Evolutionary conservation across 352 stramenopile genomes (phyloP), one percentile per base, ranked within the genome.

Genomic region (Globisporangium splendens): DNA sequence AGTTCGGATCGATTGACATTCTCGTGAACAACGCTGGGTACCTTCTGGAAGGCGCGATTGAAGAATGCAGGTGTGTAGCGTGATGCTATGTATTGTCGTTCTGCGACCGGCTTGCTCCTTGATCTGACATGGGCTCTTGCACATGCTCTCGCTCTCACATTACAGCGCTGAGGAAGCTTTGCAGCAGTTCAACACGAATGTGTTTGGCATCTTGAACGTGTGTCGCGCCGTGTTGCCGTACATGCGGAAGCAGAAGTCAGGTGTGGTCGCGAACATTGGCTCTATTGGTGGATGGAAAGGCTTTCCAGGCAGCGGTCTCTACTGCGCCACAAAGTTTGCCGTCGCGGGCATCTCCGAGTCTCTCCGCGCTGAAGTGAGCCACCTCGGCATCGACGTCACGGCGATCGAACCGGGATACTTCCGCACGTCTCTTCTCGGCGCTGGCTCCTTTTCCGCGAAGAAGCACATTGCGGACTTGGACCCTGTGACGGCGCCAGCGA

Each of bases 11-110:
- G 24, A 31, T 31, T 5, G 72, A 77, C 59, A 54, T 80, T 12
- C 54, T 83, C n/a, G 69, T 79, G 10, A 79, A 83, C 55, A 83
- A 83, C 60, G 70, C 70, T 18, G 70, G 66, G 18, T 76, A 82
- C 46, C 52, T 69, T 28, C 62, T 77, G 20, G 54, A 71, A 50
- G 73, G 70, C 3, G 64, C 61, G 8, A 65, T 74, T 20, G 73
- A 82, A 43, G 72, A 79, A 60, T 72, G 64, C 62, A 75, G n/a
- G n/a, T n/a, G n/a, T n/a, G n/a, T n/a, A n/a, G n/a, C n/a, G n/a
- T n/a, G n/a, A n/a, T n/a, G n/a, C n/a, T n/a, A n/a, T n/a, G n/a
- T n/a, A n/a, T n/a, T n/a, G n/a, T n/a, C n/a, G n/a, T n/a, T n/a
- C n/a, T n/a, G n/a, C n/a, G n/a, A n/a, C n/a, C n/a, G n/a, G n/a